These are phyloP conservation scores for Persicaria maculosa DNA, from an alignment of 148 eudicot genomes.

Conservation along the genomic window DNA sequence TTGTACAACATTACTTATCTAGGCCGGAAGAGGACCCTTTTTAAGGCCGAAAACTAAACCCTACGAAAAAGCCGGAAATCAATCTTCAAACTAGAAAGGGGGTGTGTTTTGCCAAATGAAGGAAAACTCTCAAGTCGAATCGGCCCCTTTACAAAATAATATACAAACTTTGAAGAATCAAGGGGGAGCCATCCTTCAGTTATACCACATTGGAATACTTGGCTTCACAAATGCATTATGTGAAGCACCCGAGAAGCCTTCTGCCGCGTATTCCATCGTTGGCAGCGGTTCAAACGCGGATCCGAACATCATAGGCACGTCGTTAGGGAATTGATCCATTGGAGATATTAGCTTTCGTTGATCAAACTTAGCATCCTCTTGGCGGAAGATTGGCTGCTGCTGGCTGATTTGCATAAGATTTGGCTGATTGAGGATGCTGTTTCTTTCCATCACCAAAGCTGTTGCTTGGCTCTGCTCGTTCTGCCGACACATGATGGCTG, in stretches of 20 bases:
- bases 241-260: conserved; percentile 19
- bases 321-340: conserved; percentile 27
- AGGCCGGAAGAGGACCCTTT: conserved; percentile 9
- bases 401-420: conserved; percentile 19
- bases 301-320: conserved; percentile 31
- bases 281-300: conserved; percentile 25
- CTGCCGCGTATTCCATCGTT: conserved; percentile 26
- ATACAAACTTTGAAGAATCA: conserved; percentile 7
- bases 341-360: conserved; percentile 33
- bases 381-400: conserved; percentile 16
- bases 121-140: neutral
- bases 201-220: conserved; percentile 41
- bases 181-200: neutral
- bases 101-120: conserved; percentile 3
- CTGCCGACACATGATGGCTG: conserved; percentile 25
- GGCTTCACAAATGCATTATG: conserved; percentile 26
- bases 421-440: conserved; percentile 25
- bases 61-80: neutral
- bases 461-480: conserved; percentile 21
- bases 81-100: conserved; percentile 5
- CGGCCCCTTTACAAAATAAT: conserved; percentile 11
- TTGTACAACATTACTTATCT: conserved; percentile 1
- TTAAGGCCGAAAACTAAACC: neutral
- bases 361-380: conserved; percentile 23
- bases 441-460: too few species aligned